Evolutionary conservation across 2,329 filamentous ascomycete genomes (phyloP).

Genomic region (Apiospora rasikravindrae): DNA sequence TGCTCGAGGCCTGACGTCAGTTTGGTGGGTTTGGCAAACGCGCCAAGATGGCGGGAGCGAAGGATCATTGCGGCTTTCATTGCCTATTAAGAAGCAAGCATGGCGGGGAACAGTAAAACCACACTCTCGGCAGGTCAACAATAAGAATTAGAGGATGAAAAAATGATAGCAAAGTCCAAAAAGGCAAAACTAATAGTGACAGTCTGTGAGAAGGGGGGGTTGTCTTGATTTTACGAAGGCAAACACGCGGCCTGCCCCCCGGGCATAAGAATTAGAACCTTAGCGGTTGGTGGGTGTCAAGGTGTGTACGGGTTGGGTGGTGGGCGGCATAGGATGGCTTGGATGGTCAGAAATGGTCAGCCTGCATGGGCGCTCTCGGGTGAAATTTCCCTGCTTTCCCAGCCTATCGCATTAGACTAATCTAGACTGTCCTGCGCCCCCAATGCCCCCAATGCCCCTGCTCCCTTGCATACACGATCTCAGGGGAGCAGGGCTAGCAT

Average conservation of each 20-base stretch:
- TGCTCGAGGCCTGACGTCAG: conserved; percentile 12
- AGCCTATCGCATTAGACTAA: not conserved
- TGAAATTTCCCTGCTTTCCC: not conserved
- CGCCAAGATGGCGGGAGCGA: not conserved
- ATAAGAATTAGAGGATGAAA: not conserved
- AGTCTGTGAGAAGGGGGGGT: not conserved
- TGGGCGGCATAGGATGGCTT: too few relatives aligned
- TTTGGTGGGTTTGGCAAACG: conserved; percentile 1
- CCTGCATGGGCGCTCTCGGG: not conserved
- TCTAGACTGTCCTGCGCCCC: not conserved
- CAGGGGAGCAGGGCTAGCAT: not conserved
- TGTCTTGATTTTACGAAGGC: not conserved
- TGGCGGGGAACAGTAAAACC: not conserved
- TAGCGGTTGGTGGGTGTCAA: not conserved
- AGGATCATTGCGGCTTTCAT: conserved; percentile 9
- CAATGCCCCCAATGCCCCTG: not conserved
- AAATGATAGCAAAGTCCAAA: not conserved
- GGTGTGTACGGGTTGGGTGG: not conserved
- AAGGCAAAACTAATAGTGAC: not conserved
- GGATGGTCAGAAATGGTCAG: not conserved
- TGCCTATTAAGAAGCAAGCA: not conserved
- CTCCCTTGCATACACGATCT: conserved; percentile 8
- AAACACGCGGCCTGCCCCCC: not conserved
- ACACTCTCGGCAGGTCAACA: not conserved
- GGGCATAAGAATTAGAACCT: not conserved